These are phyloP conservation scores for Microthlaspi erraticum DNA, from an alignment of 345 rosid genomes.

Conservation along the genomic window DNA sequence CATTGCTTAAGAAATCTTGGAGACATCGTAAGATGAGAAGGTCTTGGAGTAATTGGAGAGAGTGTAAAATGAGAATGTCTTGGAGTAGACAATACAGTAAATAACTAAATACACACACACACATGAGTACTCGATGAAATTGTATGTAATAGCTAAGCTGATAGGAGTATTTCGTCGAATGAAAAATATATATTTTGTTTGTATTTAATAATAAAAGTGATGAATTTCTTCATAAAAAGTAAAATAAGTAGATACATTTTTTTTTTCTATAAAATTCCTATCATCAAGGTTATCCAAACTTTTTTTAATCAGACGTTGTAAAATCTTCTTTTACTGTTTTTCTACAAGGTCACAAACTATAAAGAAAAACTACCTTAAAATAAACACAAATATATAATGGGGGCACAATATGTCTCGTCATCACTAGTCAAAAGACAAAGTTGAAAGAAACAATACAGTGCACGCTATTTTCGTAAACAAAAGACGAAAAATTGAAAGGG, in stretches of 20 bases:
- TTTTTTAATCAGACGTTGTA: background rate
- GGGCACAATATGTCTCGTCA: slow-evolving; percentile 23
- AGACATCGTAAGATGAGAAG: background rate
- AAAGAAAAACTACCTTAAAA: slow-evolving; percentile 24
- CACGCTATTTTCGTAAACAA: slow-evolving; percentile 32
- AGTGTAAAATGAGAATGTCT: background rate
- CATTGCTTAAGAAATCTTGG: slow-evolving; percentile 8
- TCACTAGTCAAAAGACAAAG: slow-evolving; percentile 38
- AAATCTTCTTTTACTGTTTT: background rate
- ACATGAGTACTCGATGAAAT: background rate
- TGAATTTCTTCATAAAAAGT: background rate
- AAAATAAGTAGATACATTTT: background rate
- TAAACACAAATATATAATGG: slow-evolving; percentile 19
- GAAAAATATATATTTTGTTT: too few species aligned
- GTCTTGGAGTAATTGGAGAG: background rate
- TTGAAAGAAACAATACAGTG: slow-evolving; percentile 38
- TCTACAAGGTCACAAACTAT: background rate
- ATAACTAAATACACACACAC: too few species aligned
- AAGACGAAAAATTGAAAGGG: background rate
- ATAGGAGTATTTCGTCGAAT: too few species aligned
- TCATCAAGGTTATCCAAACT: background rate
- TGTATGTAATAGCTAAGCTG: background rate
- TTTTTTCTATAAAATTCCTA: background rate
- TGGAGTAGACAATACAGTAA: background rate
- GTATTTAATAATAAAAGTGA: background rate